These are phyloP conservation scores for Trypanosoma mega DNA, from an alignment of 208 protist genomes.

Conservation along the genomic window DNA sequence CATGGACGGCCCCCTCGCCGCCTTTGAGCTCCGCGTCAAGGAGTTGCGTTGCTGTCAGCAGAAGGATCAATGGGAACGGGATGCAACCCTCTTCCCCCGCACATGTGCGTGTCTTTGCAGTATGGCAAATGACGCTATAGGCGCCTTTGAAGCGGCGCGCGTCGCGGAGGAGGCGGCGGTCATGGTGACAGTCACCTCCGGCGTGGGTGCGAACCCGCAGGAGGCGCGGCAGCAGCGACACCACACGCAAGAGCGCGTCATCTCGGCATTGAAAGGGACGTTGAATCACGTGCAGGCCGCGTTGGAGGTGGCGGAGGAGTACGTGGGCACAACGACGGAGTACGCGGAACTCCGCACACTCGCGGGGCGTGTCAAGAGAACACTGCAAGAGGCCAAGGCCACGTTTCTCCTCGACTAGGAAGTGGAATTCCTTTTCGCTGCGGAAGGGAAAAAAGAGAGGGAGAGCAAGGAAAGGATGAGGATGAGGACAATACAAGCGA, in stretches of 20 bases:
- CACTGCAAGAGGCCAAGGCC: conserved; percentile 52
- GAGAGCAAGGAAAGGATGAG: not conserved
- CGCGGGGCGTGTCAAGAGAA: conserved; percentile 30
- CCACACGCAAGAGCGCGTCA: conserved; percentile 31
- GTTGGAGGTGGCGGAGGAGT: conserved; percentile 68
- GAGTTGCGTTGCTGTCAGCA: conserved; percentile 81
- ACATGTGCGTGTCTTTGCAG: conserved; percentile 60
- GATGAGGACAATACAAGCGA: not conserved
- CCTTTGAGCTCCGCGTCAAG: conserved; percentile 70
- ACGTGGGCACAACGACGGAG: conserved; percentile 48
- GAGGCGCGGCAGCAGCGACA: not conserved
- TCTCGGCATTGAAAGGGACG: conserved; percentile 48
- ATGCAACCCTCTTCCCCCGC: conserved; percentile 44
- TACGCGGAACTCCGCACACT: conserved; percentile 57
- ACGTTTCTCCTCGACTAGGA: conserved; percentile 17
- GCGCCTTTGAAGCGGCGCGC: conserved; percentile 30
- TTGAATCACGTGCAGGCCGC: conserved; percentile 60
- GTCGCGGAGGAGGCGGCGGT: not conserved
- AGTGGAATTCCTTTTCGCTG: too few species aligned
- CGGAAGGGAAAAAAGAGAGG: not conserved
- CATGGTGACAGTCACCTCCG: too few species aligned
- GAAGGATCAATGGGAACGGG: conserved; percentile 82
- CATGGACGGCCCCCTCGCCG: conserved; percentile 70
- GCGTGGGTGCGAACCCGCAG: too few species aligned
- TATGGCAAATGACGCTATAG: conserved; percentile 42